These are phyloP conservation scores for Tetrahymena thermophila DNA, from an alignment of 73 alveolate species.

Conservation along the genomic window DNA sequence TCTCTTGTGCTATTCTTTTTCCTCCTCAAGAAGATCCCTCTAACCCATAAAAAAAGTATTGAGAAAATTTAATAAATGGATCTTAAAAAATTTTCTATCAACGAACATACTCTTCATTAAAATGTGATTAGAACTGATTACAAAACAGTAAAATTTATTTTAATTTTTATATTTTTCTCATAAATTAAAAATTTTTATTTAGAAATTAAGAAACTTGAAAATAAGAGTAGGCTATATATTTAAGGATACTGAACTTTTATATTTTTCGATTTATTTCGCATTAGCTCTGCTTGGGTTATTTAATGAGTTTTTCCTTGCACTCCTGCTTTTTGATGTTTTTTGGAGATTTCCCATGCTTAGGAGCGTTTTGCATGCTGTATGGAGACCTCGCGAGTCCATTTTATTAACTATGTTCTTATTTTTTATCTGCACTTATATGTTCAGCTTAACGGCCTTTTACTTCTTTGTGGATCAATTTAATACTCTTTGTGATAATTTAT, in stretches of 20 bases:
- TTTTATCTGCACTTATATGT: slow-evolving; percentile 53
- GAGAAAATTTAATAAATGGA: neutral
- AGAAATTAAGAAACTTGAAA: neutral
- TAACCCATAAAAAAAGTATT: neutral
- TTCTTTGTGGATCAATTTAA: slow-evolving; percentile 40
- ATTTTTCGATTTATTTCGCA: neutral
- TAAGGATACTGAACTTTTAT: neutral
- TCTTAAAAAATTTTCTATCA: neutral
- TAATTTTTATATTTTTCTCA: neutral
- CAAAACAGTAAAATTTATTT: neutral
- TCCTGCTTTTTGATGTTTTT: slow-evolving; percentile 60
- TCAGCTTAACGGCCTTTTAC: slow-evolving; percentile 43
- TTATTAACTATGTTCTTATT: slow-evolving; percentile 56
- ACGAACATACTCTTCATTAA: neutral
- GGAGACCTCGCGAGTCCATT: slow-evolving; percentile 59
- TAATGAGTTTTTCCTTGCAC: slow-evolving; percentile 52
- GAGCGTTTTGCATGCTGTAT: slow-evolving; percentile 65
- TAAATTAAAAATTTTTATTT: neutral
- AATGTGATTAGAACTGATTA: neutral
- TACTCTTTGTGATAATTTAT: slow-evolving; percentile 40
- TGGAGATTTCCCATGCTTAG: slow-evolving; percentile 58
- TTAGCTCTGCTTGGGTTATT: neutral
- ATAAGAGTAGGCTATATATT: neutral
- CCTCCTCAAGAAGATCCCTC: neutral
- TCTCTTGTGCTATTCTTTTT: neutral